Evolutionary conservation across 768 basidiomycete genomes (phyloP).

Genomic region (Agaricus blazei): DNA sequence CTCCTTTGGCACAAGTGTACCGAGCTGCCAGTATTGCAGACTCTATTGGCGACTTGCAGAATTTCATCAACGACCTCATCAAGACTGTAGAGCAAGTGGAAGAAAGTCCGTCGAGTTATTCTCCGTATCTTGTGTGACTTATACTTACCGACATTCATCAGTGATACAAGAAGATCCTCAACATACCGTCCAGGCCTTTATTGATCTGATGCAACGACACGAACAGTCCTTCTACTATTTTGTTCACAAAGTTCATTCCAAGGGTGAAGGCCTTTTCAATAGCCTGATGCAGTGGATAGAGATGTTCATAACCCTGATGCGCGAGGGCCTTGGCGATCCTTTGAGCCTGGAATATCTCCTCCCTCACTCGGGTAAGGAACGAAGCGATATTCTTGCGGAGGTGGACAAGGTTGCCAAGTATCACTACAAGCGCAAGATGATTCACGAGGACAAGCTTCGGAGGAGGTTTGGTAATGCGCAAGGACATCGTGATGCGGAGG

Average conservation of each 20-base stretch:
- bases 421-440: slow-evolving; percentile 91
- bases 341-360: slow-evolving; percentile 87
- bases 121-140: not conserved
- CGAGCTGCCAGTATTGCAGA: slow-evolving; percentile 96
- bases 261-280: slow-evolving; percentile 92
- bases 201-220: slow-evolving; percentile 89
- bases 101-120: slow-evolving; percentile 54
- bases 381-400: slow-evolving; percentile 74
- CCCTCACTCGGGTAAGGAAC: slow-evolving; percentile 75
- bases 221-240: slow-evolving; percentile 95
- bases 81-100: slow-evolving; percentile 90
- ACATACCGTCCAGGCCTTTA: slow-evolving; percentile 86
- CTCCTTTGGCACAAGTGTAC: slow-evolving; percentile 95
- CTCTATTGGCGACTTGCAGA: slow-evolving; percentile 87
- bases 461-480: slow-evolving; percentile 70
- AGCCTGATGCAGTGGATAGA: slow-evolving; percentile 97
- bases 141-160: slow-evolving; percentile 24
- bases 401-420: slow-evolving; percentile 87
- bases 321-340: slow-evolving; percentile 76
- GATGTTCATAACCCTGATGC: slow-evolving; percentile 83
- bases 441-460: slow-evolving; percentile 90
- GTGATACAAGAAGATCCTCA: slow-evolving; percentile 82
- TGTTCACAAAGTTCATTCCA: slow-evolving; percentile 97
- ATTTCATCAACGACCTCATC: slow-evolving; percentile 92
- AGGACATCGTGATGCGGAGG: slow-evolving; percentile 44